Base-by-base conservation (phyloP, 495 filamentous ascomycete genomes). In the Aspergillus asperescens region DNA sequence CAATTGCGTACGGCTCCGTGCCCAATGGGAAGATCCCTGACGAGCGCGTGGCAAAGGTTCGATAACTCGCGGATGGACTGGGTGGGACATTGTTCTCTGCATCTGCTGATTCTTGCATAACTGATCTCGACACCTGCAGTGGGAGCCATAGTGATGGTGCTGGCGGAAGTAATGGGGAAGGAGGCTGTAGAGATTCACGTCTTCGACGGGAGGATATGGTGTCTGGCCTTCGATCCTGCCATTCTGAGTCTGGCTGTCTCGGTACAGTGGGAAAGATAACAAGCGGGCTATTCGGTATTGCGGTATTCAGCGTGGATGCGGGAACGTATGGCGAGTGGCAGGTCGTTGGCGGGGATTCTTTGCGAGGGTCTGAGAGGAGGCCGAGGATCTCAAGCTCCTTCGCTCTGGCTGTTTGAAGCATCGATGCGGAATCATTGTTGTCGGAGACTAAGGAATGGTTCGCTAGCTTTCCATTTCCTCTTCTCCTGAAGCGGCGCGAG, bases 351-450 rank as follows among this genome's bases (percentile, higher is more conserved):
- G 37, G 22, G 3, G 5, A 3, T 4, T 2, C n/a, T 20, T 3
- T 27, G 2, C 50, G 29, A 7, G 41, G 50, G 23, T 52, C 40
- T 5, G 27, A n/a, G 10, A 25, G 9, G 12, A 52, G 32, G 2
- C 51, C 42, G 3, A 54, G 42, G 12, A 54, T 40, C 19, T 41
- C 51, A 1, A 54, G 42, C 16, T 47, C 42, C 13, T 54, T 54
- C 28, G 25, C 31, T 28, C 24, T 34, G 29, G 19, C 1, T 10
- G n/a, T 10, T 0, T 7, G 40, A 34, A 25, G 7, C 15, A 4
- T 19, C 4, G 41, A 16, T 3, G 50, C 13, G 15, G 37, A 13
- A 29, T 31, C 20, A 24, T 24, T 24, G 38, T 27, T 28, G n/a
- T 24, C 8, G 22, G 7, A 7, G 34, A 18, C 25, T 9, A 19